Evolutionary conservation across 2,329 filamentous ascomycete species (phyloP), one percentile per base, ranked within the genome.

Genomic region (Parastagonospora nodorum): DNA sequence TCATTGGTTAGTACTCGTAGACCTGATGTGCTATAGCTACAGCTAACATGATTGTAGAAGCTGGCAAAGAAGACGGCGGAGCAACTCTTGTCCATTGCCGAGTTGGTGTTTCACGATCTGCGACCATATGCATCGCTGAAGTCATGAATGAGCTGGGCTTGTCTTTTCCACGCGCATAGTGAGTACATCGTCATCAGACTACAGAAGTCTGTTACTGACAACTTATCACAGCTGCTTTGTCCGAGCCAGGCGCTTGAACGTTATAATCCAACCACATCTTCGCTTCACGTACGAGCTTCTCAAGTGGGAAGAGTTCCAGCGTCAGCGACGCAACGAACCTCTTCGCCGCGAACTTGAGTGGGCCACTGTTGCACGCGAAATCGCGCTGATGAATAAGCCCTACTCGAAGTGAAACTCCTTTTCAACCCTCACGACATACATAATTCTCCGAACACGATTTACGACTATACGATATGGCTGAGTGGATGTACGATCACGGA

Each of bases 101-200:
- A 14, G 94, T 99, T 7, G 94, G 94, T 41, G 94, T 99, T 47
- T 97, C 92, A 43, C 85, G 94, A 44, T 96, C 91, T 56, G 94
- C 94, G 10, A 99, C 93, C 1, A 97, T 99, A 55, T 97, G 94
- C 72, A 99, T 99, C 66, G 94, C 94, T n/a, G 92, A 97, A 74
- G 91, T 97, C 31, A 99, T 99, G 94, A 86, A 88, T 31, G 81
- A 88, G 24, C 75, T 91, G 63, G 81, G 85, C 16, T 77, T 97
- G 58, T 94, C 91, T 0, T 93, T 97, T 64, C 92, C 94, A 10
- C 84, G 90, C 48, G 94, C 94, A 51, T 99, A 99, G 81, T 84
- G 75, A 71, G 82, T 78, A 9, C 16, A 45, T 6, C 16, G 44
- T 6, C 11, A 5, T 31, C 2, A 8, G 19, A 10, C 6, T n/a